Evolutionary conservation across 768 basidiomycete genomes (phyloP).

Genomic region (Phylloporus arenicola): DNA sequence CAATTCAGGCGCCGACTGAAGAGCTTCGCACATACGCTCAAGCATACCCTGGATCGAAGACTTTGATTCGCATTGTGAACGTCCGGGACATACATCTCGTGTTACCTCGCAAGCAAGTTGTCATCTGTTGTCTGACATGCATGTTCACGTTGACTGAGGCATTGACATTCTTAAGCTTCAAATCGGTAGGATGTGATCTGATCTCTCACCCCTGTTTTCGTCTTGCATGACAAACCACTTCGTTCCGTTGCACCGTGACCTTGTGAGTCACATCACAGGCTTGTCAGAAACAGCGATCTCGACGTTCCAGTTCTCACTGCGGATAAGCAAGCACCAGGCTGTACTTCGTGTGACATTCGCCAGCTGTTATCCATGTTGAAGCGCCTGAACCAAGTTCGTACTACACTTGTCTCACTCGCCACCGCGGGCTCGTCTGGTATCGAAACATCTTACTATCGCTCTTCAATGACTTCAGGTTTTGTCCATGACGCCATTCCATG

Average conservation of each 20-base stretch:
- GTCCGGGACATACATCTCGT: too few species aligned
- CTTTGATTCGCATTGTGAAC: too few species aligned
- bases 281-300: not conserved
- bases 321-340: not conserved
- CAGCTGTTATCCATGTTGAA: conserved; percentile 17
- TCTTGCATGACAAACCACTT: not conserved
- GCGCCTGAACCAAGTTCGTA: conserved; percentile 20
- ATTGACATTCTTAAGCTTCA: too few species aligned
- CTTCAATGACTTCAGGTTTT: conserved; percentile 35
- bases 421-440: conserved; percentile 22
- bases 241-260: too few species aligned
- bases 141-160: too few species aligned
- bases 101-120: too few species aligned
- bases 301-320: not conserved
- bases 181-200: too few species aligned
- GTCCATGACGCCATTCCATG: not conserved
- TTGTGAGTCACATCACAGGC: not conserved
- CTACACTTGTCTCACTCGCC: conserved; percentile 19
- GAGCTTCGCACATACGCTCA: too few species aligned
- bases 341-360: not conserved
- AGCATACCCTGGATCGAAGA: too few species aligned
- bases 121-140: too few species aligned
- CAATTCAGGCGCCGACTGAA: conserved; percentile 19
- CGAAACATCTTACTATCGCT: conserved; percentile 36
- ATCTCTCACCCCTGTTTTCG: too few species aligned